Percentiles rank a stretch among this genome's conserved stretches.
These are phyloP conservation scores for Xylaria scruposa DNA, from an alignment of 495 filamentous ascomycete genomes.

Conservation along the genomic window DNA sequence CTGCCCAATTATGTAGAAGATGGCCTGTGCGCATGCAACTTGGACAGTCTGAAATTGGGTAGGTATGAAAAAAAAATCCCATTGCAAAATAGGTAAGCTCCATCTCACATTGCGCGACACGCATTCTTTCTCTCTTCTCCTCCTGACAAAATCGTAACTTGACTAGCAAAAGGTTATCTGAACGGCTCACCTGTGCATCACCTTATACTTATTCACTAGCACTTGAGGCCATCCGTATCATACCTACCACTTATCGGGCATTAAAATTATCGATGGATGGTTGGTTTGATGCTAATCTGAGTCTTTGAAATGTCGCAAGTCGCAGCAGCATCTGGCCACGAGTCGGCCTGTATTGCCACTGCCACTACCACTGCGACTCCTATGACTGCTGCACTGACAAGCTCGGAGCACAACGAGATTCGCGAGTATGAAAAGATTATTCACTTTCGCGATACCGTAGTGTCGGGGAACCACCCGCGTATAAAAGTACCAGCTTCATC, in stretches of 20 bases:
- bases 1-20: not conserved
- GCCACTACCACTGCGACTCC: constrained; percentile 26
- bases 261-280: constrained; percentile 21
- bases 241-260: constrained; percentile 9
- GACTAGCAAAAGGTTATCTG: not conserved
- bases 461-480: constrained; percentile 74
- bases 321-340: constrained; percentile 20
- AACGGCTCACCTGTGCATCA: constrained; percentile 17
- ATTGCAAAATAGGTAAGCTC: not conserved
- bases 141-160: constrained; percentile 13
- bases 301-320: constrained; percentile 30
- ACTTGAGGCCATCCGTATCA: not conserved
- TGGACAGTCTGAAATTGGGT: not conserved
- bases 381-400: constrained; percentile 31
- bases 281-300: constrained; percentile 25
- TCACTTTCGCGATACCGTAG: constrained; percentile 75
- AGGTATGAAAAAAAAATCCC: constrained; percentile 13
- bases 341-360: constrained; percentile 14
- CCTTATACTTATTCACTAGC: constrained; percentile 7
- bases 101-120: constrained; percentile 10
- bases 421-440: constrained; percentile 76
- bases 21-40: constrained; percentile 8
- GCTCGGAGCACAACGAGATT: constrained; percentile 47
- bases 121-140: constrained; percentile 4
- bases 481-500: constrained; percentile 57